Base-by-base conservation (phyloP, 805 yeast genomes). In the Candida morakotiae region DNA sequence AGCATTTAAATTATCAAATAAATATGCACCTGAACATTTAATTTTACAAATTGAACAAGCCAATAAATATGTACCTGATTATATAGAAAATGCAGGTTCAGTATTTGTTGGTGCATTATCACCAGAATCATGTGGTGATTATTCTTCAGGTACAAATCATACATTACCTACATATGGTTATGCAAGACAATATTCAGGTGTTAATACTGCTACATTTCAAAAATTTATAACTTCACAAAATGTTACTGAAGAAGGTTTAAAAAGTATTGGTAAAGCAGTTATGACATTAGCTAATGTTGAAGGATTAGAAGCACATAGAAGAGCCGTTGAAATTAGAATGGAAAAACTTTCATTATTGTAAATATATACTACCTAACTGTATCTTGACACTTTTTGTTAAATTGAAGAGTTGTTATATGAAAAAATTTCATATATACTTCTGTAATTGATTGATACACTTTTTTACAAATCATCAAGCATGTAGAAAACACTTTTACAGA, bases 61-160 rank as follows among this genome's bases (percentile, higher is more conserved):
- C 9, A 67, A 76, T 37, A 60, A 66, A 28, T 85, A 74, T 55
- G 91, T 93, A 28, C 73, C 73, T 9, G 71, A 75, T 21, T 64
- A 73, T 46, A 89, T 93, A 24, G 83, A 85, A 45, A 82, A 93
- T 58, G 99, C 99, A 5, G 98, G 99, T 27, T 83, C 95, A 22
- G 93, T 93, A 17, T 93, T 93, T 55, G 97, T 93, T 39, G 99
- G 99, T 31, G 83, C 91, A 3, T 85, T 84, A 60, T 85, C 96
- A 2, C 98, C 99, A 35, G 99, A 93, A 62, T 84, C 95, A 2
- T 89, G 97, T 61, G 99, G 99, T 55, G 99, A 93, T 67, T 93
- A 93, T 67, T 89, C 97, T 0, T 78, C 89, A 43, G 99, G 99
- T 59, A 93, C 99, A 4, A 93, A 93, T 73, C 99, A 93, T 67